Evolutionary conservation across 2,329 filamentous ascomycete species (phyloP).

Genomic region (Xylaria arbuscula): DNA sequence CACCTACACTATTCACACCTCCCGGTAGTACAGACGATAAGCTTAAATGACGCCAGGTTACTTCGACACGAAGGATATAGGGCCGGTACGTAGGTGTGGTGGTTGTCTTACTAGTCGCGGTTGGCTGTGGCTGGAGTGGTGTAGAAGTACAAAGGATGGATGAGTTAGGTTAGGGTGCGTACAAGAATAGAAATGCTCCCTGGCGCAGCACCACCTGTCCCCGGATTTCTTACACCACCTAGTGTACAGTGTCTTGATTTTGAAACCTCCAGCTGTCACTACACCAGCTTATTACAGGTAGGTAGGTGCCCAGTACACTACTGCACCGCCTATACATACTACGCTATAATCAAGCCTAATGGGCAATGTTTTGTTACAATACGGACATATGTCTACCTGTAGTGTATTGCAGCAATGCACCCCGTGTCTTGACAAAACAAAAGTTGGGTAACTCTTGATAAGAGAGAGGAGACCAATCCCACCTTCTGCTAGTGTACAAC

Average conservation of each 20-base stretch:
- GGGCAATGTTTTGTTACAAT: neutral
- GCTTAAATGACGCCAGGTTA: slow-evolving; percentile 26
- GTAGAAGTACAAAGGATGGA: slow-evolving; percentile 20
- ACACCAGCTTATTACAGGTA: too few species aligned
- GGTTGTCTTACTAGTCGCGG: neutral
- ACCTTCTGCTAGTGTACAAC: neutral
- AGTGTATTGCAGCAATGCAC: neutral
- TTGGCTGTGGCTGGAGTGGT: neutral
- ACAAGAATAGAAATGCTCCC: slow-evolving; percentile 36
- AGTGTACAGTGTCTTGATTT: slow-evolving; percentile 5
- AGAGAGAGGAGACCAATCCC: slow-evolving; percentile 12
- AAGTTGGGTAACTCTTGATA: slow-evolving; percentile 6
- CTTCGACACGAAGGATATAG: slow-evolving; percentile 9
- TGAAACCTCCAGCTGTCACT: neutral
- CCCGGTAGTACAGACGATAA: slow-evolving; percentile 15
- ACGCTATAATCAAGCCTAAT: neutral
- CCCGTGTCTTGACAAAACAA: neutral
- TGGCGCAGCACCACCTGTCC: slow-evolving; percentile 27
- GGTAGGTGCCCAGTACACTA: too few species aligned
- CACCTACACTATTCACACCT: neutral
- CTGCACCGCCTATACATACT: neutral
- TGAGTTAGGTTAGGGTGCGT: neutral
- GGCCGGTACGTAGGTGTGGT: slow-evolving; percentile 22
- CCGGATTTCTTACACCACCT: slow-evolving; percentile 14
- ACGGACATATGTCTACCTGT: too few species aligned